Conservation (phyloP, 768 basidiomycete genomes). For the Leccinum arenicola region DNA sequence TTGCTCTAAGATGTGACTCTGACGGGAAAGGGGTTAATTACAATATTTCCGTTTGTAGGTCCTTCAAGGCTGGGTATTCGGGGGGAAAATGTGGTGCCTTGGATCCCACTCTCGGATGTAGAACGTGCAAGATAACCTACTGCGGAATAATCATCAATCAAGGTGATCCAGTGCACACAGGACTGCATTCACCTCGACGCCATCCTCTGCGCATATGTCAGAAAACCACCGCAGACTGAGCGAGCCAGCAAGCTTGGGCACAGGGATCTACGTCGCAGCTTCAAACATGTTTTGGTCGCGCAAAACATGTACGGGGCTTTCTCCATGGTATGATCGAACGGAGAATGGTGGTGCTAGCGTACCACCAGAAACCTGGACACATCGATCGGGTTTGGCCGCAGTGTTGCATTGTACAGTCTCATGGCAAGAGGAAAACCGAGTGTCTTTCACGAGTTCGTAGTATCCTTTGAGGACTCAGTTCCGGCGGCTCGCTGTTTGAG, state of each 20-base stretch:
- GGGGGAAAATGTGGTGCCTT: background rate
- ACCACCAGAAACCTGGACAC: background rate
- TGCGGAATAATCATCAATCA: background rate
- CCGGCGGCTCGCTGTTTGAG: background rate
- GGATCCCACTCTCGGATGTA: background rate
- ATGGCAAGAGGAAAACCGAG: background rate
- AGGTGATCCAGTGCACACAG: background rate
- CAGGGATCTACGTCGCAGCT: background rate
- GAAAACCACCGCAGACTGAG: background rate
- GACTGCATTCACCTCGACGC: constrained; percentile 4
- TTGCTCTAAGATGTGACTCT: constrained; percentile 1
- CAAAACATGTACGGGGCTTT: background rate
- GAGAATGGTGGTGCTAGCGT: background rate
- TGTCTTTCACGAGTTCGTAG: background rate
- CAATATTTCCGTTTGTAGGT: background rate
- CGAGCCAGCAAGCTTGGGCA: background rate
- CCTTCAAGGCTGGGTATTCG: background rate
- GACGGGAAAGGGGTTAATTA: background rate
- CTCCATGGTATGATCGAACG: background rate
- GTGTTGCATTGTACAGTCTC: background rate
- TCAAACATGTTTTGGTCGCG: background rate
- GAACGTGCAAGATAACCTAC: background rate
- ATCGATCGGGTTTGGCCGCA: background rate
- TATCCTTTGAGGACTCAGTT: background rate
- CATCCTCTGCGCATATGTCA: background rate